Evolutionary conservation across 2,329 filamentous ascomycete genomes (phyloP).

Genomic region (Elsinoe fawcettii): DNA sequence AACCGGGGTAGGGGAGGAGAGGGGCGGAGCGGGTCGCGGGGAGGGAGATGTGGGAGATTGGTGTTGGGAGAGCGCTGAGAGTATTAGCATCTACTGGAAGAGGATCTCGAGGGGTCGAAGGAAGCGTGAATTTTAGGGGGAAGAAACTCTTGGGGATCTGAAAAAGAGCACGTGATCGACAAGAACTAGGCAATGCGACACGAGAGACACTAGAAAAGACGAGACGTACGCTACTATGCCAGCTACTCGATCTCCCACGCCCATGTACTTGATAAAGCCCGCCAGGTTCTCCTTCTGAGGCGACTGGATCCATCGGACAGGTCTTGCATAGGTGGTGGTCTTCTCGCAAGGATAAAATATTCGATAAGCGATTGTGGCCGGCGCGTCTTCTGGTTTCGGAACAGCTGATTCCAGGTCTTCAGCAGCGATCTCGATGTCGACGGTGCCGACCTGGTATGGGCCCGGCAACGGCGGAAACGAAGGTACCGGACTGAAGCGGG

Average conservation of each 20-base stretch:
- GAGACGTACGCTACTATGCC: slow-evolving; percentile 32
- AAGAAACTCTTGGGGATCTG: too few species aligned
- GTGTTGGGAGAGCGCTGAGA: slow-evolving; percentile 45
- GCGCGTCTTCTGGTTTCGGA: slow-evolving; percentile 45
- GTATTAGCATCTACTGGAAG: background rate
- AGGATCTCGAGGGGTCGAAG: too few species aligned
- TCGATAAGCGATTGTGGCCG: slow-evolving; percentile 70
- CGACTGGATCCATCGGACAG: slow-evolving; percentile 67
- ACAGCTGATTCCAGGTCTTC: slow-evolving; percentile 46
- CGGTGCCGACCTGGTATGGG: slow-evolving; percentile 68
- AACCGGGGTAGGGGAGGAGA: slow-evolving; percentile 45
- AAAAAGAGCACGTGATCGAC: background rate
- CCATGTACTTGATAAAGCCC: slow-evolving; percentile 70
- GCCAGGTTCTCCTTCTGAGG: slow-evolving; percentile 68
- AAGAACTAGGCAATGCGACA: background rate
- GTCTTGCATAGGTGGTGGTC: slow-evolving; percentile 24
- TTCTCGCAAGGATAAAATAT: slow-evolving; percentile 67
- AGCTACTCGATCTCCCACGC: slow-evolving; percentile 48
- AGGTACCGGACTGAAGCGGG: slow-evolving; percentile 57
- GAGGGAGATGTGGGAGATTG: slow-evolving; percentile 62
- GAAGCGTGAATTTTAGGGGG: too few species aligned
- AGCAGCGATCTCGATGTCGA: slow-evolving; percentile 71
- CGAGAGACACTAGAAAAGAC: too few species aligned
- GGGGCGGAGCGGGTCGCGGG: slow-evolving; percentile 65
- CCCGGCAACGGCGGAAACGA: slow-evolving; percentile 68